phyloP scores from a whole-genome alignment of 2,329 filamentous ascomycete species.

The Drechslerella dactyloides region DNA sequence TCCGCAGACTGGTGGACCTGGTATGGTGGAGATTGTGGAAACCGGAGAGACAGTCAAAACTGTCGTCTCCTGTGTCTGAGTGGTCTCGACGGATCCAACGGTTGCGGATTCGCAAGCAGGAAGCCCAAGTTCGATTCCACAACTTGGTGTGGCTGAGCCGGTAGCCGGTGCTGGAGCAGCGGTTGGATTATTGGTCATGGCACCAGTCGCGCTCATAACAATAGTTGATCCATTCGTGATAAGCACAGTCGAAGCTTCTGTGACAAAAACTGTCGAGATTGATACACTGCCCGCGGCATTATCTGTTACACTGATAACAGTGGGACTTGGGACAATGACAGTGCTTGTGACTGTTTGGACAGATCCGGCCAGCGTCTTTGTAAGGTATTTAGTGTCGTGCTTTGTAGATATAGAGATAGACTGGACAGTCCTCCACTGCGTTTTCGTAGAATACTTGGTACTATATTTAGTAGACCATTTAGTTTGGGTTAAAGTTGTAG shows the following conservation, averaged over 20 bases:
- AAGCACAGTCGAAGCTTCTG: neutral
- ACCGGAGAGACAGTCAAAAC: neutral
- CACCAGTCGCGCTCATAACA: neutral
- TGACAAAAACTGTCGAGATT: neutral
- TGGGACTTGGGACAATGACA: neutral
- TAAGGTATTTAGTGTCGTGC: constrained; percentile 24
- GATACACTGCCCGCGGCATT: neutral
- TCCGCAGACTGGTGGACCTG: constrained; percentile 2
- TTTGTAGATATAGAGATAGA: constrained; percentile 23
- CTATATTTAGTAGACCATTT: constrained; percentile 26
- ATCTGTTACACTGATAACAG: neutral
- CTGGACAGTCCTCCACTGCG: neutral
- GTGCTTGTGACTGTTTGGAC: constrained; percentile 16
- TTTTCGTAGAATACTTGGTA: constrained; percentile 4
- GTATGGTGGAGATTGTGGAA: no score
- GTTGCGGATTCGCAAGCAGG: neutral
- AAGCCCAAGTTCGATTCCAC: neutral
- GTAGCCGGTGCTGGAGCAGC: neutral
- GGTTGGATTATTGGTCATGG: neutral
- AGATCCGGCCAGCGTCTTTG: constrained; percentile 4
- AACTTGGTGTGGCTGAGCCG: neutral
- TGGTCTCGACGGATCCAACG: neutral
- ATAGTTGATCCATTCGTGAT: neutral
- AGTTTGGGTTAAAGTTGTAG: constrained; percentile 26
- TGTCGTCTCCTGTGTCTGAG: neutral